Evolutionary conservation across 805 yeast species (phyloP).

Genomic region (Cyberlindnera veronae): DNA sequence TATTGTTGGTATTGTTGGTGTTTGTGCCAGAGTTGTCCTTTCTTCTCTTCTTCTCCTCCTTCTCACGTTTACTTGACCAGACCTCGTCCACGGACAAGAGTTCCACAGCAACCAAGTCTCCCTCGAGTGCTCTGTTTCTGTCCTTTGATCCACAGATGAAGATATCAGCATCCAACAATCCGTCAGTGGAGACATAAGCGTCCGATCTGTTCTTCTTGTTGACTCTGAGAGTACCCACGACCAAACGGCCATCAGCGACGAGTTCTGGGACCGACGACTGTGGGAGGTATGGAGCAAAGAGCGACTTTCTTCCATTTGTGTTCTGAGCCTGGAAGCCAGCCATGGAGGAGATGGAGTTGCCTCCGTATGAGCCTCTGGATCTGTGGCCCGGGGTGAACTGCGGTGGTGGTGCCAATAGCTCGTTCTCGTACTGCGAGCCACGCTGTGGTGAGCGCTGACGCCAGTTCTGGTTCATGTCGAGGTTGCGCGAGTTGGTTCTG

Average conservation of each 20-base stretch:
- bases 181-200: conserved; percentile 98
- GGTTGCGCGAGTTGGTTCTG: conserved; percentile 37
- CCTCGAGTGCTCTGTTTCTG: conserved; percentile 95
- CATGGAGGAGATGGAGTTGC: conserved; percentile 43
- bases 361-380: conserved; percentile 67
- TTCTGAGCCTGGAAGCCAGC: conserved; percentile 27
- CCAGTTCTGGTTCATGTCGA: conserved; percentile 57
- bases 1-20: conserved; percentile 7
- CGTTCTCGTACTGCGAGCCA: conserved; percentile 28
- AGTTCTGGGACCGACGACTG: conserved; percentile 89
- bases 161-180: conserved; percentile 91
- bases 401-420: conserved; percentile 14
- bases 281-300: conserved; percentile 95
- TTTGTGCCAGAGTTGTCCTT: conserved; percentile 64
- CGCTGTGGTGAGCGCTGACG: conserved; percentile 42
- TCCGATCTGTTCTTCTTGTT: conserved; percentile 96
- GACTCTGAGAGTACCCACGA: conserved; percentile 88
- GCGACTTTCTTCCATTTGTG: conserved; percentile 55
- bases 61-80: conserved; percentile 94
- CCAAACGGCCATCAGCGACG: conserved; percentile 85
- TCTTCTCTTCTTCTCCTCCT: conserved; percentile 94
- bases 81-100: conserved; percentile 94
- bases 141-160: conserved; percentile 98
- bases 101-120: conserved; percentile 95
- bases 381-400: conserved; percentile 70